These are phyloP conservation scores for Trypanosoma lewisi DNA, from an alignment of 208 protist genomes.

Conservation along the genomic window DNA sequence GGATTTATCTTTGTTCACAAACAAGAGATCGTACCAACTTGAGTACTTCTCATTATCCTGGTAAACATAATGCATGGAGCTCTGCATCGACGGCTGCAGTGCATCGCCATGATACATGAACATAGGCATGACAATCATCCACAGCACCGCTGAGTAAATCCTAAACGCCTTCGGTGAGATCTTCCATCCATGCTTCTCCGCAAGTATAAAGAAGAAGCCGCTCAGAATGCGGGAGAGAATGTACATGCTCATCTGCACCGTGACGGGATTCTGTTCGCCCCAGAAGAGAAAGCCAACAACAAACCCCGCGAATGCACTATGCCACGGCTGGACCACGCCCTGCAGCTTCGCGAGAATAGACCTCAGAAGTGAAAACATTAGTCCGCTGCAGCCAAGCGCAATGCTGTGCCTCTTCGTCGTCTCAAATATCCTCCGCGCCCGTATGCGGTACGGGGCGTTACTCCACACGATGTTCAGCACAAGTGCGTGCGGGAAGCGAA, in stretches of 20 bases:
- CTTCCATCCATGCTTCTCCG: constrained; percentile 26
- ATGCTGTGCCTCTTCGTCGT: constrained; percentile 74
- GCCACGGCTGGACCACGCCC: constrained; percentile 48
- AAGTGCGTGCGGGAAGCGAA: constrained; percentile 85
- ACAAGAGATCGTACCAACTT: constrained; percentile 66
- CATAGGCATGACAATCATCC: constrained; percentile 69
- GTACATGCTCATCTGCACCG: constrained; percentile 92
- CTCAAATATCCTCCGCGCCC: constrained; percentile 55
- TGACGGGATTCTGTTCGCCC: constrained; percentile 68
- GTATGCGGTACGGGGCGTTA: constrained; percentile 51
- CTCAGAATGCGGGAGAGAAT: constrained; percentile 76
- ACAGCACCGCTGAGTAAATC: constrained; percentile 67
- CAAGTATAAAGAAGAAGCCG: constrained; percentile 48
- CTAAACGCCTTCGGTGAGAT: constrained; percentile 38
- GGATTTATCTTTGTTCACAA: constrained; percentile 42
- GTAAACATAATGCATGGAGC: constrained; percentile 88
- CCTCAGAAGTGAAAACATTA: constrained; percentile 61
- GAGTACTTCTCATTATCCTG: constrained; percentile 61
- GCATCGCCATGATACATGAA: constrained; percentile 65
- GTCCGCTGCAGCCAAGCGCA: constrained; percentile 58
- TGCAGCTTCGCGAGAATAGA: constrained; percentile 36
- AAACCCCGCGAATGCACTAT: constrained; percentile 77
- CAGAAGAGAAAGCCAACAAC: constrained; percentile 68
- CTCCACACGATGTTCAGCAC: constrained; percentile 88
- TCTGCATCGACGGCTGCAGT: constrained; percentile 77